A percentile compares a stretch with the other conserved stretches of the same genome.
phyloP scores from a whole-genome alignment of 2,329 filamentous ascomycete species.

The Fusarium sp. region DNA sequence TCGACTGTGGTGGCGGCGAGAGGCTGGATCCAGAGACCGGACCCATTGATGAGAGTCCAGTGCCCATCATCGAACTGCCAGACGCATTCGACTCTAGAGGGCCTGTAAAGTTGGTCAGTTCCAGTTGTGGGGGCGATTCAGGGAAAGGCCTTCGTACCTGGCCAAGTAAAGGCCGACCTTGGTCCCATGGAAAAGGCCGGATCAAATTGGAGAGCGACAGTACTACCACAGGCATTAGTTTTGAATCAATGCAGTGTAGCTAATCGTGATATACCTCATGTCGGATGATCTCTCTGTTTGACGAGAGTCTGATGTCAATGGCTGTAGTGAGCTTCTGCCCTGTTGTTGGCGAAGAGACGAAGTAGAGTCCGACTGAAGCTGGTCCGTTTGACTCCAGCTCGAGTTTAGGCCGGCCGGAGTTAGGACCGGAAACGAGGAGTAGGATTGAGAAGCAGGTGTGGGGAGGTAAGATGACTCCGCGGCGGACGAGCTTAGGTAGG shows the following conservation, averaged over 20 bases:
- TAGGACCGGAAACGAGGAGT: slow-evolving; percentile 40
- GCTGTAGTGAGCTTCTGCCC: slow-evolving; percentile 15
- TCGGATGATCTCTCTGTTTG: slow-evolving; percentile 27
- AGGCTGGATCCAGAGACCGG: slow-evolving; percentile 62
- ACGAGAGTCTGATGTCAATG: slow-evolving; percentile 22
- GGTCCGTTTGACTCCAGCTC: slow-evolving; percentile 37
- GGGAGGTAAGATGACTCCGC: slow-evolving; percentile 41
- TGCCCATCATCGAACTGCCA: slow-evolving; percentile 53
- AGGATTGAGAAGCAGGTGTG: slow-evolving; percentile 40
- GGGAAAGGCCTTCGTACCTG: slow-evolving; percentile 50
- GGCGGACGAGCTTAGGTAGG: slow-evolving; percentile 39
- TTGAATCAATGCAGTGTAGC: neutral
- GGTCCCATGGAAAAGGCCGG: slow-evolving; percentile 63
- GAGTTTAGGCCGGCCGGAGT: slow-evolving; percentile 36
- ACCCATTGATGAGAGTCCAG: slow-evolving; percentile 60
- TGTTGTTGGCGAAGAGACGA: slow-evolving; percentile 33
- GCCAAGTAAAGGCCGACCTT: slow-evolving; percentile 64
- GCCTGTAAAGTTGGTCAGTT: slow-evolving; percentile 32
- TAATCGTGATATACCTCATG: slow-evolving; percentile 38
- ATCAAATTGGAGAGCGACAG: slow-evolving; percentile 65
- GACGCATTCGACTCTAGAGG: slow-evolving; percentile 51
- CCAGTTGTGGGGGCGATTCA: neutral
- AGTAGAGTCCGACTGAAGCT: slow-evolving; percentile 33
- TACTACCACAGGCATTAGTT: slow-evolving; percentile 47
- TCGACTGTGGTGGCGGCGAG: slow-evolving; percentile 61